These are phyloP conservation scores for Suillus variegatus DNA, from an alignment of 768 basidiomycete species.

Conservation along the genomic window DNA sequence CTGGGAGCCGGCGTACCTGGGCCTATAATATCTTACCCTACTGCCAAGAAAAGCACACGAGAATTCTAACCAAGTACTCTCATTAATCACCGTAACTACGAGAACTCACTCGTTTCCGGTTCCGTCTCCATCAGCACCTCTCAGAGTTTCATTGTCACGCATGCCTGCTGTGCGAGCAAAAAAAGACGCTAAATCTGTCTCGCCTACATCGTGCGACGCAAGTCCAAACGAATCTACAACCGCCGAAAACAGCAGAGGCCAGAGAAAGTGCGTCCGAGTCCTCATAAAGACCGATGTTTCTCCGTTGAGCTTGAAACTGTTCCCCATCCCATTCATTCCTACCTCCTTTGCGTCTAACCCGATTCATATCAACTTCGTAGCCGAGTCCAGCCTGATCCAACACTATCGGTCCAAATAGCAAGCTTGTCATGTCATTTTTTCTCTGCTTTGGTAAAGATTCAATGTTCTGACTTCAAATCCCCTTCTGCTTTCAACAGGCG, in stretches of 20 bases:
- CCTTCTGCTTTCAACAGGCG: slow-evolving; percentile 52
- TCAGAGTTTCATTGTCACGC: background rate
- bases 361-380: slow-evolving; percentile 44
- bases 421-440: slow-evolving; percentile 39
- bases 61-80: slow-evolving; percentile 16
- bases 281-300: slow-evolving; percentile 53
- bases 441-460: slow-evolving; percentile 23
- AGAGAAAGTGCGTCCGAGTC: slow-evolving; percentile 76
- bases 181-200: slow-evolving; percentile 63
- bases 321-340: slow-evolving; percentile 21
- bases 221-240: slow-evolving; percentile 48
- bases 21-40: background rate
- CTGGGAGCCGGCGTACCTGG: background rate
- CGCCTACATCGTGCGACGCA: slow-evolving; percentile 67
- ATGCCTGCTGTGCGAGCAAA: slow-evolving; percentile 72
- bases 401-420: slow-evolving; percentile 17
- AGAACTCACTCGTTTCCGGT: slow-evolving; percentile 18
- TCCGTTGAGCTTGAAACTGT: slow-evolving; percentile 38
- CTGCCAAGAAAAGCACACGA: slow-evolving; percentile 10
- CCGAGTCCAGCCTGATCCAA: slow-evolving; percentile 27
- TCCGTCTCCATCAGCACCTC: slow-evolving; percentile 29
- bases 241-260: slow-evolving; percentile 73
- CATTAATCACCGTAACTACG: slow-evolving; percentile 11
- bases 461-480: slow-evolving; percentile 35
- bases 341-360: slow-evolving; percentile 28